Conservation (phyloP, 768 basidiomycete species). For the Lanmaoa pseudosensibilis region DNA sequence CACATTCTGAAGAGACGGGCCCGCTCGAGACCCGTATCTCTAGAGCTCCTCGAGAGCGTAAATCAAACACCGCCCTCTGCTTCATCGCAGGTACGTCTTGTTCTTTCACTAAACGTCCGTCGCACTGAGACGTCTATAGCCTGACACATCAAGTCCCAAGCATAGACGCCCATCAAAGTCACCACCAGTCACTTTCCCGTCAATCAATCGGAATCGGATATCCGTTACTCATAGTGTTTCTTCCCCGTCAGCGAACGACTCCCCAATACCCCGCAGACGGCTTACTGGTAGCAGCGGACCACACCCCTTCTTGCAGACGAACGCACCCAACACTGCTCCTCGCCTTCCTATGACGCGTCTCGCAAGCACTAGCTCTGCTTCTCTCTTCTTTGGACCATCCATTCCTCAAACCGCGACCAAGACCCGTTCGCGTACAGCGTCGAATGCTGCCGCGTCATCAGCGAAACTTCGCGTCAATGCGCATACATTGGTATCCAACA, state of each 20-base stretch:
- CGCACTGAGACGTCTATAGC: slow-evolving; percentile 12
- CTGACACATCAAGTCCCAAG: slow-evolving; percentile 16
- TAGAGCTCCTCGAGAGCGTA: slow-evolving; percentile 57
- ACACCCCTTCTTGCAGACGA: slow-evolving; percentile 33
- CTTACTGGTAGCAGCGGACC: slow-evolving; percentile 40
- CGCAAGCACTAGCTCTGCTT: slow-evolving; percentile 54
- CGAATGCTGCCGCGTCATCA: slow-evolving; percentile 13
- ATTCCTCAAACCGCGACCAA: slow-evolving; percentile 30
- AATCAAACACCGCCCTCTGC: slow-evolving; percentile 40
- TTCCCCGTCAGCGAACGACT: slow-evolving; percentile 51
- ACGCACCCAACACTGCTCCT: slow-evolving; percentile 21
- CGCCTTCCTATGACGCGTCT: slow-evolving; percentile 50
- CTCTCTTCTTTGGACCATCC: slow-evolving; percentile 64
- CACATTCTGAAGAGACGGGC: slow-evolving; percentile 76
- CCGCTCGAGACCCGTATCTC: slow-evolving; percentile 68
- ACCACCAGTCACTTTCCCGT: slow-evolving; percentile 36
- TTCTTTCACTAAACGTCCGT: background rate
- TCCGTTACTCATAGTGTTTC: slow-evolving; percentile 35
- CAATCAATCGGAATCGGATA: slow-evolving; percentile 41
- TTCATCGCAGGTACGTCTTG: slow-evolving; percentile 27
- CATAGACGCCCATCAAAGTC: slow-evolving; percentile 11
- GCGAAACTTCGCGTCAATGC: slow-evolving; percentile 5
- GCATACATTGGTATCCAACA: slow-evolving; percentile 41
- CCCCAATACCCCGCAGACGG: slow-evolving; percentile 56
- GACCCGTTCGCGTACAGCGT: slow-evolving; percentile 26